These are phyloP conservation scores for Podospora pseudoanserina DNA, from an alignment of 495 filamentous ascomycete genomes.

Conservation along the genomic window DNA sequence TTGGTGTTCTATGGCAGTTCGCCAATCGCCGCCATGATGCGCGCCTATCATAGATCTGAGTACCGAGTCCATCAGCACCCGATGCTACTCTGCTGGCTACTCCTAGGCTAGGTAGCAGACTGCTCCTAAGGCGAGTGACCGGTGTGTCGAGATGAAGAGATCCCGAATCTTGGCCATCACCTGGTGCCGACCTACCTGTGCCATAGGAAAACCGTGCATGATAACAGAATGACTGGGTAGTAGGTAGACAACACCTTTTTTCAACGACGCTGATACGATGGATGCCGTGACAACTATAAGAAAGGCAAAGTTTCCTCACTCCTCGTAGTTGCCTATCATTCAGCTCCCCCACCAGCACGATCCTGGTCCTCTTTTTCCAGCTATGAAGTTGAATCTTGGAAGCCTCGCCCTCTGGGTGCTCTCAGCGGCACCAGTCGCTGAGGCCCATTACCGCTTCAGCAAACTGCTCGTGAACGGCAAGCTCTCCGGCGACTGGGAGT, in stretches of 20 bases:
- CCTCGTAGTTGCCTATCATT: no score
- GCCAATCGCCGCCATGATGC: not conserved
- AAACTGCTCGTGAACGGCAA: constrained; percentile 20
- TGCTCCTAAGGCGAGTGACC: not conserved
- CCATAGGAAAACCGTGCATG: no score
- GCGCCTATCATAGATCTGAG: not conserved
- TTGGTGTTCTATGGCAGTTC: not conserved
- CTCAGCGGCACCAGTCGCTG: constrained; percentile 6
- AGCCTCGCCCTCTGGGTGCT: constrained; percentile 14
- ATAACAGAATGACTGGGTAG: no score
- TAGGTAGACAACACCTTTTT: no score
- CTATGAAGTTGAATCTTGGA: constrained; percentile 8
- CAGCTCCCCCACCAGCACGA: no score
- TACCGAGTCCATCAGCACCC: not conserved
- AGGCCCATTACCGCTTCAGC: constrained; percentile 22
- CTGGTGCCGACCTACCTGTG: no score
- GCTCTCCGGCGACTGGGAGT: constrained; percentile 14
- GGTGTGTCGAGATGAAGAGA: not conserved
- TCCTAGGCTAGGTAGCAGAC: not conserved
- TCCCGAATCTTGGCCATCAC: not conserved
- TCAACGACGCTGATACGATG: no score
- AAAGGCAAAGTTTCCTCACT: no score
- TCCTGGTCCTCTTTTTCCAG: not conserved
- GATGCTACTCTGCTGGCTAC: not conserved
- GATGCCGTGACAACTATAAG: no score